A percentile compares a stretch with the other conserved stretches of the same genome.
Conservation (phyloP, 345 rosid genomes). For the Psidium guajava region DNA sequence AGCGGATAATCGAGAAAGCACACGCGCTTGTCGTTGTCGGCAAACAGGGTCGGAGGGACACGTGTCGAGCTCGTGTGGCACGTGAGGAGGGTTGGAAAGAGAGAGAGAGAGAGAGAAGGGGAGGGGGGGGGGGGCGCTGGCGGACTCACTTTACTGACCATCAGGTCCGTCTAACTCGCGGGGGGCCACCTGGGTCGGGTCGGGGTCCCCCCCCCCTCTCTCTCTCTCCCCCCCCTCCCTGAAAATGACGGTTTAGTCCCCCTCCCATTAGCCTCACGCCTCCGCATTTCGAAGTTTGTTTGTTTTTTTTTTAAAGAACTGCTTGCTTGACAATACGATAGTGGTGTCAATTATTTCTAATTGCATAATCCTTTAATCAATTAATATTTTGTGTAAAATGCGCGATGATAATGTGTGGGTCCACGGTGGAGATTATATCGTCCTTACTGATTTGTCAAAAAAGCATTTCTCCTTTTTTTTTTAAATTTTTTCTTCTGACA, state of each 20-base stretch:
- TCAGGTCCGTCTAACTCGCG: background rate
- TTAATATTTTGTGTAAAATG: no score
- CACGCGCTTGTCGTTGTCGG: conserved; percentile 4
- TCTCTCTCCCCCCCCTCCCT: background rate
- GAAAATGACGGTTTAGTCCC: background rate
- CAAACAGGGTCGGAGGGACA: background rate
- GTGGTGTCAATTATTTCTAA: no score
- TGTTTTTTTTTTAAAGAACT: no score
- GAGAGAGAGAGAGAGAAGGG: fast-evolving
- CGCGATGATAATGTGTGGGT: fast-evolving
- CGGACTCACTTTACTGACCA: background rate
- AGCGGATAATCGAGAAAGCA: background rate
- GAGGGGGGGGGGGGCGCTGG: background rate
- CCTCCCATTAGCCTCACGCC: background rate
- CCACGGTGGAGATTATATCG: no score
- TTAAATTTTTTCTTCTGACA: no score
- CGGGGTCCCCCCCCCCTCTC: background rate
- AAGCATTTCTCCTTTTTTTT: no score
- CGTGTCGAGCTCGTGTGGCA: background rate
- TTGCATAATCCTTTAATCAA: no score
- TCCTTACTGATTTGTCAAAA: fast-evolving
- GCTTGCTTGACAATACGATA: no score
- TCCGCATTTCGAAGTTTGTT: no score
- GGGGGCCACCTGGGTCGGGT: background rate
- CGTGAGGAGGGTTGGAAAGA: background rate